Percentiles rank a stretch among this genome's conserved stretches.
phyloP scores from a whole-genome alignment of 768 basidiomycete species.

The Suillus subluteus region DNA sequence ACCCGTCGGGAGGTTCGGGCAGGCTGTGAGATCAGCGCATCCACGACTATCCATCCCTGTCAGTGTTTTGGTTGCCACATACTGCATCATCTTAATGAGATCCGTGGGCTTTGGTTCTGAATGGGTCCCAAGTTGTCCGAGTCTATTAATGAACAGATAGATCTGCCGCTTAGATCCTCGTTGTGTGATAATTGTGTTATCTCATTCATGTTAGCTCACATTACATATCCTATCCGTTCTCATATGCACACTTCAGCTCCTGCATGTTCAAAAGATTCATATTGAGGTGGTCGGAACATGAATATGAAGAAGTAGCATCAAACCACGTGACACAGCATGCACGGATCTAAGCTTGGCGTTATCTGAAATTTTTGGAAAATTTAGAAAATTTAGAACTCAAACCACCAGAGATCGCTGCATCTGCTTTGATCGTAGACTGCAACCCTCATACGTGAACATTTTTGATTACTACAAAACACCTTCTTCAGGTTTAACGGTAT shows the following conservation, averaged over 20 bases:
- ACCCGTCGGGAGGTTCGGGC: slow-evolving; percentile 7
- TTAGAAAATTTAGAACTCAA: neutral
- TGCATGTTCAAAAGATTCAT: neutral
- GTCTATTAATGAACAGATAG: slow-evolving; percentile 15
- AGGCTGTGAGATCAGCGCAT: slow-evolving; percentile 20
- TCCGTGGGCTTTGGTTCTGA: slow-evolving; percentile 11
- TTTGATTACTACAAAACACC: neutral
- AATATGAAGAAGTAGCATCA: too few species aligned
- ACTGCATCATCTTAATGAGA: slow-evolving; percentile 31
- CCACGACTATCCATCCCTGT: slow-evolving; percentile 36
- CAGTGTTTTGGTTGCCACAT: slow-evolving; percentile 17
- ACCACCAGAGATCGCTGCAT: neutral
- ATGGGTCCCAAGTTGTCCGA: neutral
- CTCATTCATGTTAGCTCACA: neutral
- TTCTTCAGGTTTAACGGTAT: neutral
- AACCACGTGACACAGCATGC: neutral
- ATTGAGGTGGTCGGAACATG: neutral
- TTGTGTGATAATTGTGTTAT: neutral
- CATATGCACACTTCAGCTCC: slow-evolving; percentile 2
- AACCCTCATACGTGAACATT: neutral
- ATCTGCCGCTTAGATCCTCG: neutral
- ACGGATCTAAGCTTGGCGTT: neutral
- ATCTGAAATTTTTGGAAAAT: neutral
- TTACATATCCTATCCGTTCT: neutral
- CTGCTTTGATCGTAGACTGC: neutral